A percentile compares a stretch with the other conserved stretches of the same genome.
These are phyloP conservation scores for Talaromyces albobiverticillius DNA, from an alignment of 2,329 filamentous ascomycete species.

Conservation along the genomic window DNA sequence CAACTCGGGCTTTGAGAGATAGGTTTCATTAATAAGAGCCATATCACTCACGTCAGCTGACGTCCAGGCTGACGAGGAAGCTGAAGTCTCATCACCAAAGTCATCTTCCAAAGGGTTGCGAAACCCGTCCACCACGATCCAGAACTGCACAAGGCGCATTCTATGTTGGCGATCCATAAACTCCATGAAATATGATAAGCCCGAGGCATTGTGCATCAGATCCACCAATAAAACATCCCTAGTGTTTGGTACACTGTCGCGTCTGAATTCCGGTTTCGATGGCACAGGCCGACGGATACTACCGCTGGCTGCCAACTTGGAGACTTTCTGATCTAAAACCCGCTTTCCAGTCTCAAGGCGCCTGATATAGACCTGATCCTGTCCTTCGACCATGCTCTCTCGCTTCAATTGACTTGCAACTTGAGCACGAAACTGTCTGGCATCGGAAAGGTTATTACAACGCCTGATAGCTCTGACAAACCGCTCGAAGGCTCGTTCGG, in stretches of 20 bases:
- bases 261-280: constrained; percentile 29
- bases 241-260: constrained; percentile 55
- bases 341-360: constrained; percentile 88
- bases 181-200: constrained; percentile 98
- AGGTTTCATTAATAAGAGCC: constrained; percentile 86
- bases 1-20: constrained; percentile 77
- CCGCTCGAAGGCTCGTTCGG: constrained; percentile 88
- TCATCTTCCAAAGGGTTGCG: constrained; percentile 90
- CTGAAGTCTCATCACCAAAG: constrained; percentile 66
- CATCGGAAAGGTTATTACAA: constrained; percentile 88
- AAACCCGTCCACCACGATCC: constrained; percentile 95
- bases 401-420: constrained; percentile 87
- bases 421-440: constrained; percentile 85
- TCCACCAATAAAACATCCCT: constrained; percentile 77
- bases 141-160: constrained; percentile 93
- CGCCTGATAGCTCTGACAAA: constrained; percentile 88
- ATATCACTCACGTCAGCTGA: constrained; percentile 83
- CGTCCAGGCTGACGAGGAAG: constrained; percentile 67
- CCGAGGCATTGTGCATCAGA: constrained; percentile 83
- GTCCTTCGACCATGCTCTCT: constrained; percentile 72
- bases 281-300: constrained; percentile 38
- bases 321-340: constrained; percentile 84
- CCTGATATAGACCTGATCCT: constrained; percentile 82
- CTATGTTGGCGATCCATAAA: constrained; percentile 91
- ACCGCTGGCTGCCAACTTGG: constrained; percentile 70